Conservation (phyloP, 345 rosid genomes). For the Populus nigra region DNA sequence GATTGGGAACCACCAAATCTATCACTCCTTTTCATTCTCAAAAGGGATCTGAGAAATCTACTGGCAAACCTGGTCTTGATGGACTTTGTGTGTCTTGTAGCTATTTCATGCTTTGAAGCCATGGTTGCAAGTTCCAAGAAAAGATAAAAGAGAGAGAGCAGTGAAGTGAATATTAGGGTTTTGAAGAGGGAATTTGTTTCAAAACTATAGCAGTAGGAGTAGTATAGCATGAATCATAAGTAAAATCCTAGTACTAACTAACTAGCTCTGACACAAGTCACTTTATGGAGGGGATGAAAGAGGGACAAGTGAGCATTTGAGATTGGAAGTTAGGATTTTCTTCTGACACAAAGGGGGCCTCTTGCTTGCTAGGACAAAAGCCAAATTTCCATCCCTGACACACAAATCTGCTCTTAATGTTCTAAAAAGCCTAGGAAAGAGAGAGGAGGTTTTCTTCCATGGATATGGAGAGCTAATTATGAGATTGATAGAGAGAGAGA, state of each 20-base stretch:
- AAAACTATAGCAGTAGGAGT: background rate
- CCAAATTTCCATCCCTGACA: conserved; percentile 11
- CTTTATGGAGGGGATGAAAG: background rate
- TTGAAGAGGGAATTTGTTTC: background rate
- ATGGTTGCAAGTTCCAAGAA: background rate
- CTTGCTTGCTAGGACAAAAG: conserved; percentile 29
- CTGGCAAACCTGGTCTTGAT: conserved; percentile 25
- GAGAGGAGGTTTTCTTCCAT: background rate
- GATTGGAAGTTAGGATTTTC: conserved; percentile 27
- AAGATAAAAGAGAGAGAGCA: background rate
- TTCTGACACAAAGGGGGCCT: conserved; percentile 38
- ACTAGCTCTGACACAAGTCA: conserved; percentile 19
- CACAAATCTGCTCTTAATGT: background rate
- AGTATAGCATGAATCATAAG: background rate
- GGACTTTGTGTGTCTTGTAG: background rate
- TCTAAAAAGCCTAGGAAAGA: background rate
- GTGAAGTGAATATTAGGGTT: conserved; percentile 5
- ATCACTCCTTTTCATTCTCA: background rate
- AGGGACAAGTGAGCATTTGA: conserved; percentile 7
- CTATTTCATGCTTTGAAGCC: background rate
- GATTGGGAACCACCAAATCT: background rate
- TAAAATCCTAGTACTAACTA: conserved; percentile 9
- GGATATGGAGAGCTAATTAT: background rate
- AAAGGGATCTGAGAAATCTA: conserved; percentile 26
- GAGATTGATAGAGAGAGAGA: background rate